Evolutionary conservation across 768 basidiomycete species (phyloP).

Genomic region (Phlebiopsis gigantea): DNA sequence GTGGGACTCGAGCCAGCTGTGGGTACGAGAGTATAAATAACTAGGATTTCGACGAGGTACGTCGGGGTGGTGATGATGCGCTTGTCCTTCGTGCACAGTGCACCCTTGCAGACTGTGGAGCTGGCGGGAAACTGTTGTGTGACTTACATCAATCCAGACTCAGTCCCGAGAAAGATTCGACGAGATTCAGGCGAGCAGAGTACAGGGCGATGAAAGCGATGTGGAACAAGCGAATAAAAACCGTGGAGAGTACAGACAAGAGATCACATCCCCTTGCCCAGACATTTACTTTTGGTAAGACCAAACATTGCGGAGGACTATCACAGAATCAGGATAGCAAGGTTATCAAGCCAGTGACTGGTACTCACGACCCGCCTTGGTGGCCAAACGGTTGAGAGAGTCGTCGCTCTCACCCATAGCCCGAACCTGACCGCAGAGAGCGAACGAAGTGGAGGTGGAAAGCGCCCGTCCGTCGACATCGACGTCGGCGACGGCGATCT

Average conservation of each 20-base stretch:
- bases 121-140: not conserved
- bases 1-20: too few relatives aligned
- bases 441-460: slow-evolving; percentile 82
- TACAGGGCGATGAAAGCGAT: slow-evolving; percentile 7
- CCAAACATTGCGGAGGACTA: slow-evolving; percentile 97
- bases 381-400: slow-evolving; percentile 92
- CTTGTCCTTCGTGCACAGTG: not conserved
- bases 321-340: not conserved
- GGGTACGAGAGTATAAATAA: too few relatives aligned
- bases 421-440: slow-evolving; percentile 90
- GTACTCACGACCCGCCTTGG: slow-evolving; percentile 87
- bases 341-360: not conserved
- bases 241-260: slow-evolving; percentile 16
- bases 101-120: not conserved
- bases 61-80: too few relatives aligned
- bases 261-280: slow-evolving; percentile 16
- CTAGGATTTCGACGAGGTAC: too few relatives aligned
- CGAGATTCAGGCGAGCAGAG: slow-evolving; percentile 7
- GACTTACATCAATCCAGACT: not conserved
- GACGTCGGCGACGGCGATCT: slow-evolving; percentile 92
- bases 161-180: not conserved
- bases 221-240: slow-evolving; percentile 7
- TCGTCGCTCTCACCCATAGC: slow-evolving; percentile 96
- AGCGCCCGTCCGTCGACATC: slow-evolving; percentile 83
- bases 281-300: slow-evolving; percentile 80